Conservation (phyloP, 192 early-diverging fungal species). For the Hyaloraphidium curvatum region DNA sequence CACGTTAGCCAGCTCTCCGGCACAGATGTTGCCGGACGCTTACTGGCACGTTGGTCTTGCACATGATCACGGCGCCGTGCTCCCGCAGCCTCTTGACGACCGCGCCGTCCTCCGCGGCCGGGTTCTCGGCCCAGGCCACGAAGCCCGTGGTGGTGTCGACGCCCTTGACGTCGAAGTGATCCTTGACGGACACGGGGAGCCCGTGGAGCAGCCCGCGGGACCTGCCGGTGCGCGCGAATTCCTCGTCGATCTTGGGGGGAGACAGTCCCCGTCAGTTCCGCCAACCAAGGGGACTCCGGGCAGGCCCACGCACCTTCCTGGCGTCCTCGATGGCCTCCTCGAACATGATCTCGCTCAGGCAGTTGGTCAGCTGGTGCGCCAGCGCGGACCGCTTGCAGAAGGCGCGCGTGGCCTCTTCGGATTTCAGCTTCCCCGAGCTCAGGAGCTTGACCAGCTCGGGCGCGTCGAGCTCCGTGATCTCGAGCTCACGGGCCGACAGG, state of each 20-base stretch:
- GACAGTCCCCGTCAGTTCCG: no score
- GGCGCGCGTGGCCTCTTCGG: neutral
- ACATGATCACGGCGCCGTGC: neutral
- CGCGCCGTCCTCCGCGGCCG: neutral
- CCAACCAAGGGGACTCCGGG: no score
- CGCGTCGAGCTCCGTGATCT: neutral
- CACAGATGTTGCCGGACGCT: no score
- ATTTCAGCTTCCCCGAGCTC: neutral
- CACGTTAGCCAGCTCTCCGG: no score
- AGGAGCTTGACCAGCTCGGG: neutral
- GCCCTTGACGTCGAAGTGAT: neutral
- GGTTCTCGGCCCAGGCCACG: neutral
- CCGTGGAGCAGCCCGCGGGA: neutral
- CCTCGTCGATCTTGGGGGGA: no score
- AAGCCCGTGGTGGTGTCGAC: neutral
- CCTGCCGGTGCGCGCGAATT: no score
- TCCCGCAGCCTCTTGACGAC: neutral
- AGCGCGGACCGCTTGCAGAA: neutral
- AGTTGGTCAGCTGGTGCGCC: neutral
- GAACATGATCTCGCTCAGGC: neutral
- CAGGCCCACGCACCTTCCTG: no score
- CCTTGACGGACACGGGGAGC: neutral
- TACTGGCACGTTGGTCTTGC: no score
- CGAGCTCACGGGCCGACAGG: neutral
- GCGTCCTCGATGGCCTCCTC: neutral